A percentile compares a stretch with the other conserved stretches of the same genome.
Conservation (phyloP, 2,329 filamentous ascomycete genomes). For the Fusarium protoensiforme region DNA sequence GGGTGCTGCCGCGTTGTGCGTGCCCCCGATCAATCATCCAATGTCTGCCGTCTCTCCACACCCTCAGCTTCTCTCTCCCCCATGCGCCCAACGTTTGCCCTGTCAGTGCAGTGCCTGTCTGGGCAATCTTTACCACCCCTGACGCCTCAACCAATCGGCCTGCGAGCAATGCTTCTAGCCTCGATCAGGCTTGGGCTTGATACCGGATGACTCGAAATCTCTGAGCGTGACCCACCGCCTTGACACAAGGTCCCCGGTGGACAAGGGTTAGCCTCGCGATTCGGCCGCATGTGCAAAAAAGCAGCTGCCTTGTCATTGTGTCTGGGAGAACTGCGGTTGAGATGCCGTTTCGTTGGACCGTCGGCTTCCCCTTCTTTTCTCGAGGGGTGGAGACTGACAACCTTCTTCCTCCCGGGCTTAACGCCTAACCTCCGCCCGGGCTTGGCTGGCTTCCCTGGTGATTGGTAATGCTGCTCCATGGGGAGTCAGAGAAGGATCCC, state of each 20-base stretch:
- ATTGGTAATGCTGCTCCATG: constrained; percentile 10
- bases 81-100: neutral
- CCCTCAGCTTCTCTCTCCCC: neutral
- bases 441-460: neutral
- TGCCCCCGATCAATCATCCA: neutral
- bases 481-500: neutral
- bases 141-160: neutral
- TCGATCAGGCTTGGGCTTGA: neutral
- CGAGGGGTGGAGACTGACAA: neutral
- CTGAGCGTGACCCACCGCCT: neutral
- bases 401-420: neutral
- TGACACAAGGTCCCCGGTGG: neutral
- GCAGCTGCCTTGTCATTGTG: neutral
- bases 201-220: constrained; percentile 10
- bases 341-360: neutral
- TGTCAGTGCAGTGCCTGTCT: too few relatives aligned
- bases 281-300: neutral
- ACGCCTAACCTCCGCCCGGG: neutral
- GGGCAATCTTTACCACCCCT: neutral
- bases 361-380: neutral
- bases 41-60: neutral
- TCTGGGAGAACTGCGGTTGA: neutral
- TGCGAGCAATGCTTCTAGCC: neutral
- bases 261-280: neutral
- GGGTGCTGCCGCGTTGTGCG: constrained; percentile 4